phyloP scores from a whole-genome alignment of 345 rosid genomes.

The Kandelia obovata region DNA sequence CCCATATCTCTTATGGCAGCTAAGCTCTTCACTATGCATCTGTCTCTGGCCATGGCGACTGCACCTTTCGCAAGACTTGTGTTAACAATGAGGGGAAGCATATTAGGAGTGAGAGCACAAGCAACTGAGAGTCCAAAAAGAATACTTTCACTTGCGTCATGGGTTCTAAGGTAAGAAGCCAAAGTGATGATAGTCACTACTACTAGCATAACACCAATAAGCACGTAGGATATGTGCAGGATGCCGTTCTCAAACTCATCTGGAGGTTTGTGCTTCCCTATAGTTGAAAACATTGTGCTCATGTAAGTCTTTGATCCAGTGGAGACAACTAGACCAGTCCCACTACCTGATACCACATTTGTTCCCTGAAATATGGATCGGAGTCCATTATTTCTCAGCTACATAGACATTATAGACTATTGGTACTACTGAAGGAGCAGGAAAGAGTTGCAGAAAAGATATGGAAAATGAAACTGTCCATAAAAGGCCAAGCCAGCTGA shows the following conservation, averaged over 20 bases:
- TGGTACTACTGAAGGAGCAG: not conserved
- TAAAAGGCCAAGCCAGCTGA: not conserved
- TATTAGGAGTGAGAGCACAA: conserved; percentile 71
- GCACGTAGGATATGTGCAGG: conserved; percentile 51
- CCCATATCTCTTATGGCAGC: conserved; percentile 64
- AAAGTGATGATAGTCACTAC: conserved; percentile 46
- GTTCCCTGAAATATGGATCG: conserved; percentile 49
- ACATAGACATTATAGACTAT: not conserved
- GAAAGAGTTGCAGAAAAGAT: not conserved
- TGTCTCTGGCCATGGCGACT: conserved; percentile 70
- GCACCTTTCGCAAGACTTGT: conserved; percentile 78
- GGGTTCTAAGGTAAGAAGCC: conserved; percentile 32
- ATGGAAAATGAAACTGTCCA: not conserved
- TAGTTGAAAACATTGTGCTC: conserved; percentile 56
- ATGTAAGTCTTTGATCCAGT: conserved; percentile 65
- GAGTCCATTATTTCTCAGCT: conserved; percentile 8
- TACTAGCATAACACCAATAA: conserved; percentile 52
- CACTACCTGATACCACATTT: conserved; percentile 64
- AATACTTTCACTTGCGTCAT: conserved; percentile 38
- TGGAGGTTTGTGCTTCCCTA: conserved; percentile 59
- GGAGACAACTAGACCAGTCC: conserved; percentile 63
- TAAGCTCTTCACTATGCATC: conserved; percentile 67
- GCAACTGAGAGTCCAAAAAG: conserved; percentile 66
- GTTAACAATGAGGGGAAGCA: conserved; percentile 70
- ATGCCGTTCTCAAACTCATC: conserved; percentile 56